Percentiles rank a stretch among this genome's conserved stretches.
phyloP scores from a whole-genome alignment of 495 filamentous ascomycete genomes.

The Hamigera avellanea region DNA sequence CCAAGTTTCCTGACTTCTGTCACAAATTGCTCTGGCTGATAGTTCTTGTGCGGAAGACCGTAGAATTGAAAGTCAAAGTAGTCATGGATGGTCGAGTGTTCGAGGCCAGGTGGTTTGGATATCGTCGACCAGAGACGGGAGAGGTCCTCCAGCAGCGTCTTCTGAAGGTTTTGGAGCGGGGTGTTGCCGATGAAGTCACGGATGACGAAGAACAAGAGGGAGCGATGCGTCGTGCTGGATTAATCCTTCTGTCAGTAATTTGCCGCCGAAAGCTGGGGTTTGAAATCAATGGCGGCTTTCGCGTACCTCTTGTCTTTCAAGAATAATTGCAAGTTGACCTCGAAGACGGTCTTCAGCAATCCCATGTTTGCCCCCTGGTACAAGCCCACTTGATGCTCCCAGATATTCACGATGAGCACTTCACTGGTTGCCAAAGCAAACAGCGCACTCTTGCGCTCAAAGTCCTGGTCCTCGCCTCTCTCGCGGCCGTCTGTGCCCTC shows the following conservation, averaged over 20 bases:
- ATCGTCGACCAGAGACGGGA: slow-evolving; percentile 84
- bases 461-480: slow-evolving; percentile 95
- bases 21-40: slow-evolving; percentile 88
- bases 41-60: slow-evolving; percentile 88
- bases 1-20: slow-evolving; percentile 69
- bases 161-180: slow-evolving; percentile 74
- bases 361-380: slow-evolving; percentile 99
- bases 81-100: slow-evolving; percentile 81
- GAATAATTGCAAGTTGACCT: slow-evolving; percentile 95
- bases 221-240: slow-evolving; percentile 70
- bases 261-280: background rate
- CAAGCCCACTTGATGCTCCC: slow-evolving; percentile 96
- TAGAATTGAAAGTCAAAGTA: slow-evolving; percentile 99
- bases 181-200: slow-evolving; percentile 90
- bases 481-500: slow-evolving; percentile 96
- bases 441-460: slow-evolving; percentile 93
- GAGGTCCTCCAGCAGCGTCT: slow-evolving; percentile 83
- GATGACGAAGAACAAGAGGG: slow-evolving; percentile 96
- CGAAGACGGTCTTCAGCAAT: slow-evolving; percentile 92
- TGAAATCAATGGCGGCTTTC: background rate
- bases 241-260: slow-evolving; percentile 14
- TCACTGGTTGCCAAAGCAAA: slow-evolving; percentile 97
- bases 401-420: slow-evolving; percentile 96
- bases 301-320: slow-evolving; percentile 83
- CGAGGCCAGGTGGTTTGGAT: slow-evolving; percentile 79